Evolutionary conservation across 2,329 filamentous ascomycete species (phyloP).

Genomic region (Talaromyces sp.): DNA sequence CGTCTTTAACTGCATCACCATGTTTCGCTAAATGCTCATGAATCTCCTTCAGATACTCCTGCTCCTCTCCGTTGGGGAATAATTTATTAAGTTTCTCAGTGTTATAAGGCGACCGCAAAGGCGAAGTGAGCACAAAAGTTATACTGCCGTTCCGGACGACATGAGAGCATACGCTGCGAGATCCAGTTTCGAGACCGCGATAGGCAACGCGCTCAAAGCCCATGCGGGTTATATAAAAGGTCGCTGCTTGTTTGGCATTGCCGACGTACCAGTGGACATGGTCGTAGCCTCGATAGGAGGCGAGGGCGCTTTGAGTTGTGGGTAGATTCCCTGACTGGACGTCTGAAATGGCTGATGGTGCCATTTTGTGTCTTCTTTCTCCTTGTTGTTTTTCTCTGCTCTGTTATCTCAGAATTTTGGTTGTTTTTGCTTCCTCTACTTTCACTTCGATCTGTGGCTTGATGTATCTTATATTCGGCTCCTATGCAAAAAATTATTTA

Average conservation of each 20-base stretch:
- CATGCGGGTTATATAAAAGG: constrained; percentile 82
- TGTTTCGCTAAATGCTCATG: constrained; percentile 79
- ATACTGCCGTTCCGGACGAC: constrained; percentile 50
- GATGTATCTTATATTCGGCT: background rate
- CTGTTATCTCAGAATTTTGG: background rate
- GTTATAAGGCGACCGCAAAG: constrained; percentile 49
- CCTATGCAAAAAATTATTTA: background rate
- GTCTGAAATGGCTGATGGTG: constrained; percentile 16
- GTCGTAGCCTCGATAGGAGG: constrained; percentile 71
- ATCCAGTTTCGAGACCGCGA: constrained; percentile 81
- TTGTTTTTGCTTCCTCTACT: background rate
- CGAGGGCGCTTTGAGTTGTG: constrained; percentile 22
- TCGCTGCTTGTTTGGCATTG: constrained; percentile 91
- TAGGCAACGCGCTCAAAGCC: constrained; percentile 81
- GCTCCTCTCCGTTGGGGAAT: constrained; percentile 54
- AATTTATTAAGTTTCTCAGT: constrained; percentile 46
- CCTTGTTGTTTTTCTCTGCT: background rate
- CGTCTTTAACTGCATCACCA: constrained; percentile 91
- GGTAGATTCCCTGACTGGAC: constrained; percentile 9
- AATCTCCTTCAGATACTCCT: constrained; percentile 64
- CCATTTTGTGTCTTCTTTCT: constrained; percentile 8
- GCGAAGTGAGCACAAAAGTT: constrained; percentile 41
- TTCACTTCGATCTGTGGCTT: background rate
- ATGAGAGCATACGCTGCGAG: constrained; percentile 73
- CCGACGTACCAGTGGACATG: constrained; percentile 95